These are phyloP conservation scores for Sophora flavescens DNA, from an alignment of 306 rosid species.

Conservation along the genomic window DNA sequence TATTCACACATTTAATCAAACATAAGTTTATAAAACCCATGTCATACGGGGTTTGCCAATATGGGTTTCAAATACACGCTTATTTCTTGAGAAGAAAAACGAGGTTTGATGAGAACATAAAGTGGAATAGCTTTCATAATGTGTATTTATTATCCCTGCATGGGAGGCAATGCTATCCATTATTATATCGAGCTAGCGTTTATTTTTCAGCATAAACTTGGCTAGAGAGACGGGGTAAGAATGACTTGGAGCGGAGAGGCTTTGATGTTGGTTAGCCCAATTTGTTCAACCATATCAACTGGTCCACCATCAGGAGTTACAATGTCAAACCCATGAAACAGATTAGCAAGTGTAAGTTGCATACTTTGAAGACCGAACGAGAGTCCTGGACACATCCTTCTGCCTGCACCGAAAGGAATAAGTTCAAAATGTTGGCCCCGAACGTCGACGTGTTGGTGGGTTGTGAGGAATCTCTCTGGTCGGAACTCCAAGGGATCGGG, in stretches of 20 bases:
- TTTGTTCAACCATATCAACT: slow-evolving; percentile 41
- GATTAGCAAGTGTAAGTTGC: slow-evolving; percentile 36
- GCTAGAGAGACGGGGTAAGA: slow-evolving; percentile 36
- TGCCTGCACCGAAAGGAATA: slow-evolving; percentile 41
- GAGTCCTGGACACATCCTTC: slow-evolving; percentile 47
- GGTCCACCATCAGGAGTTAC: neutral
- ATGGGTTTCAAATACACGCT: too few species aligned
- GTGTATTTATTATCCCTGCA: too few species aligned
- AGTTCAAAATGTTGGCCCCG: slow-evolving; percentile 41
- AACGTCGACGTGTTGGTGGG: slow-evolving; percentile 15
- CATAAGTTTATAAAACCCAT: too few species aligned
- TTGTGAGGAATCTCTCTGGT: slow-evolving; percentile 45
- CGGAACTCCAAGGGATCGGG: slow-evolving; percentile 23
- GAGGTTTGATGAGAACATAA: too few species aligned
- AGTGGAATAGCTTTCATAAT: too few species aligned
- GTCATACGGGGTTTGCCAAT: too few species aligned
- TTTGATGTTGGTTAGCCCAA: slow-evolving; percentile 32
- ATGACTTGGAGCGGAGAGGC: slow-evolving; percentile 40
- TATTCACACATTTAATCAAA: too few species aligned
- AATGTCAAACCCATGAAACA: slow-evolving; percentile 45
- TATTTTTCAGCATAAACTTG: neutral
- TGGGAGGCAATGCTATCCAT: too few species aligned
- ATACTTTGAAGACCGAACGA: slow-evolving; percentile 26
- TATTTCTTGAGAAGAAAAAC: too few species aligned
- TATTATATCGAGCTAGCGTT: neutral